phyloP scores from a whole-genome alignment of 768 basidiomycete genomes.

The Rhizopogon roseolus region DNA sequence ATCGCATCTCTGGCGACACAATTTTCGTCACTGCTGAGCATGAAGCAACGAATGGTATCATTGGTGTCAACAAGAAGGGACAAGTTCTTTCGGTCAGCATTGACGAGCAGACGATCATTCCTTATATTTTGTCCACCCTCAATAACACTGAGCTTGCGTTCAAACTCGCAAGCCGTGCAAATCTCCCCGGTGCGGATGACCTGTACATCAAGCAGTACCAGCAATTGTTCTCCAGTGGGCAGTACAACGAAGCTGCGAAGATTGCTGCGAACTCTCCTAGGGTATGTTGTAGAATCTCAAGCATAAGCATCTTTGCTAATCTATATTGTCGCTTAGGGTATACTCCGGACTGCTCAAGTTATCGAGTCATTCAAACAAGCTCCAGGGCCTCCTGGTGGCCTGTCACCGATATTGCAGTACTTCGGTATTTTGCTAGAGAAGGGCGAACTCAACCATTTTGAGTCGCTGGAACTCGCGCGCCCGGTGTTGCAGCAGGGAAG shows the following conservation, averaged over 20 bases:
- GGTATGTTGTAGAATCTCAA: constrained; percentile 34
- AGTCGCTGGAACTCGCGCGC: constrained; percentile 92
- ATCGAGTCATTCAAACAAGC: constrained; percentile 98
- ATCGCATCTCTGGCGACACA: constrained; percentile 98
- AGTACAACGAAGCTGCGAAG: constrained; percentile 93
- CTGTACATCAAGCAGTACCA: constrained; percentile 94
- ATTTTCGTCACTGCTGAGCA: constrained; percentile 99
- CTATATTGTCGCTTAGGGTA: constrained; percentile 51
- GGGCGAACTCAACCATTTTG: constrained; percentile 94
- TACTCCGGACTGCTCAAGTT: constrained; percentile 89
- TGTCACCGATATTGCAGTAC: constrained; percentile 96
- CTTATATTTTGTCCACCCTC: constrained; percentile 88
- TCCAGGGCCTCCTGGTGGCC: constrained; percentile 82
- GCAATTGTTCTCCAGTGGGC: constrained; percentile 80
- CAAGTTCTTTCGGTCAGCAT: constrained; percentile 96
- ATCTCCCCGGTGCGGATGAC: constrained; percentile 96
- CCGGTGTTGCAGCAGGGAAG: constrained; percentile 95
- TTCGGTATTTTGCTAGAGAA: constrained; percentile 98
- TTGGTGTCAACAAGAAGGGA: constrained; percentile 99
- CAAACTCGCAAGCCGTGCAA: constrained; percentile 93
- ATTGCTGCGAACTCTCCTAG: constrained; percentile 96
- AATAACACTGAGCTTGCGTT: constrained; percentile 98
- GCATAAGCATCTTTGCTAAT: neutral
- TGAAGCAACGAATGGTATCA: constrained; percentile 90
- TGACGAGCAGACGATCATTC: constrained; percentile 93